phyloP scores from a whole-genome alignment of 2,329 filamentous ascomycete species.

The Aspergillus ustus region DNA sequence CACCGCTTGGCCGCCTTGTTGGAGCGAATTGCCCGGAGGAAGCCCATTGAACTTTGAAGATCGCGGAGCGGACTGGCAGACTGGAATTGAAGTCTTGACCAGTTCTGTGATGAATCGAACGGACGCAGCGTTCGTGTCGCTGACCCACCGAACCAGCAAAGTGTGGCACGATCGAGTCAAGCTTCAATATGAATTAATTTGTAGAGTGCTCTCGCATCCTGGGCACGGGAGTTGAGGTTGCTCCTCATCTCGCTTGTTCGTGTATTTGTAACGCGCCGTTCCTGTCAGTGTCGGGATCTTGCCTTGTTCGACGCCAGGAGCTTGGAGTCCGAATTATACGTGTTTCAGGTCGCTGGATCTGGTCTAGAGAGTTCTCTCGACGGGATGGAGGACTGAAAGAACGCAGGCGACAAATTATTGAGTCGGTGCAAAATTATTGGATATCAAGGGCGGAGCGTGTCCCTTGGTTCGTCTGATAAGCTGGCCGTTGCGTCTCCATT shows the following conservation, averaged over 20 bases:
- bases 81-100: not conserved
- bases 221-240: constrained; percentile 6
- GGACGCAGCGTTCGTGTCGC: not conserved
- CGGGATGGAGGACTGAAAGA: not conserved
- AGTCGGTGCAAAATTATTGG: not conserved
- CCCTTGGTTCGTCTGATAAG: constrained; percentile 2
- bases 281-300: constrained; percentile 5
- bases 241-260: constrained; percentile 6
- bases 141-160: not conserved
- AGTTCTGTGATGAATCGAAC: not conserved
- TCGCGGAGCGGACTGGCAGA: not conserved
- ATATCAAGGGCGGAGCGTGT: not conserved
- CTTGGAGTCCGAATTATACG: not conserved
- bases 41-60: not conserved
- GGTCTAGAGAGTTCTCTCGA: constrained; percentile 1
- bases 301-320: not conserved
- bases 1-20: constrained; percentile 2
- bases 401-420: constrained; percentile 1
- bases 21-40: not conserved
- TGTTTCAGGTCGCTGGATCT: constrained; percentile 7
- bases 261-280: constrained; percentile 5
- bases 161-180: constrained; percentile 1
- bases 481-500: not conserved
- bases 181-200: not conserved
- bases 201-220: not conserved